phyloP scores from a whole-genome alignment of 2,329 filamentous ascomycete genomes.

The Fusarium verrucosum region DNA sequence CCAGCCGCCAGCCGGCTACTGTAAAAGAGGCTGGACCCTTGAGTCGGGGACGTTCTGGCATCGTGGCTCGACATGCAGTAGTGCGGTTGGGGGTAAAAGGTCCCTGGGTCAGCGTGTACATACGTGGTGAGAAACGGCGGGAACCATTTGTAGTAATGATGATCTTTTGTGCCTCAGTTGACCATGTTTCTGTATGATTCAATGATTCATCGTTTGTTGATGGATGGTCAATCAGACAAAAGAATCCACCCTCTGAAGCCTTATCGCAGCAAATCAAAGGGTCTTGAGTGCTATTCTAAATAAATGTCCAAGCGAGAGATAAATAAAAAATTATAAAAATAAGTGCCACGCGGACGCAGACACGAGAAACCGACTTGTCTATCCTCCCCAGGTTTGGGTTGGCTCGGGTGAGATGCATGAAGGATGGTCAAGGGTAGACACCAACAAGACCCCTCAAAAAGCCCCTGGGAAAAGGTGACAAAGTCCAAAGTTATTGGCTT shows the following conservation, averaged over 20 bases:
- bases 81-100: conserved; percentile 23
- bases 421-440: conserved; percentile 18
- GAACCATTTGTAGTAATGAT: conserved; percentile 35
- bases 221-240: background rate
- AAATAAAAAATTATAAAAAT: background rate
- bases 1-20: background rate
- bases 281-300: conserved; percentile 1
- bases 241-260: background rate
- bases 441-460: conserved; percentile 28
- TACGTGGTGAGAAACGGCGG: conserved; percentile 33
- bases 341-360: conserved; percentile 41
- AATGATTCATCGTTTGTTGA: background rate
- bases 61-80: conserved; percentile 30
- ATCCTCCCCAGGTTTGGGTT: conserved; percentile 24
- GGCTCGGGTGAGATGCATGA: conserved; percentile 26
- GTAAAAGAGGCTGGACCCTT: conserved; percentile 29
- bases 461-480: conserved; percentile 19
- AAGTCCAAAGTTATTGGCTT: conserved; percentile 21
- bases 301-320: conserved; percentile 5
- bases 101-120: conserved; percentile 23
- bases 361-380: conserved; percentile 22
- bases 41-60: conserved; percentile 36
- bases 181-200: background rate
- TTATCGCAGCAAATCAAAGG: background rate
- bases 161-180: conserved; percentile 5